A percentile compares a stretch with the other conserved stretches of the same genome.
Evolutionary conservation across 2,329 filamentous ascomycete species (phyloP).

Genomic region (Colletotrichum zoysiae): DNA sequence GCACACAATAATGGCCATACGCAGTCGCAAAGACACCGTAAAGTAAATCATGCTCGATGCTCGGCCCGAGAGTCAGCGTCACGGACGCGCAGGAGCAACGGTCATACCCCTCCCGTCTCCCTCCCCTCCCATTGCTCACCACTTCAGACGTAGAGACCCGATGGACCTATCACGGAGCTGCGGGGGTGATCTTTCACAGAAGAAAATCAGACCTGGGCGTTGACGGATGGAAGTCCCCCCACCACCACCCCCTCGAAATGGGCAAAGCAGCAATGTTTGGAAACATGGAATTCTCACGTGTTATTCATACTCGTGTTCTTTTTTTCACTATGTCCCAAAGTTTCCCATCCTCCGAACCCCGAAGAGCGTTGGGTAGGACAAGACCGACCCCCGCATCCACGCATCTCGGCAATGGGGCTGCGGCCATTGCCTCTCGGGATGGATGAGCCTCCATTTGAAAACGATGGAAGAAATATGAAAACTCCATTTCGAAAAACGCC

Average conservation of each 20-base stretch:
- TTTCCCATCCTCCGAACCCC: not conserved
- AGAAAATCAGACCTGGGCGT: not conserved
- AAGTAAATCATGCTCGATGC: too few species aligned
- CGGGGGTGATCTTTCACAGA: not conserved
- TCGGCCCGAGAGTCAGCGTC: not conserved
- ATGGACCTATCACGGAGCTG: not conserved
- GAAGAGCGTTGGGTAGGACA: not conserved
- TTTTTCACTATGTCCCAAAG: slow-evolving; percentile 2
- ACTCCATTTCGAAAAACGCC: slow-evolving; percentile 23
- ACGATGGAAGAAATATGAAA: not conserved
- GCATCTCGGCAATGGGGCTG: slow-evolving; percentile 6
- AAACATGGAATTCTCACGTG: slow-evolving; percentile 20
- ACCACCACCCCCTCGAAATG: not conserved
- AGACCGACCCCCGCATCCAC: not conserved
- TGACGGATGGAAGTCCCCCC: not conserved
- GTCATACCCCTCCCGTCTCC: not conserved
- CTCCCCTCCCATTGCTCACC: not conserved
- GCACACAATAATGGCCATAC: too few species aligned
- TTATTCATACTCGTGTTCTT: not conserved
- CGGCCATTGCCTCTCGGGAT: slow-evolving; percentile 3
- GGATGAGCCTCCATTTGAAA: not conserved
- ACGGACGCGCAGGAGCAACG: not conserved
- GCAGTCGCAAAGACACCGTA: too few species aligned
- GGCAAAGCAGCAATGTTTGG: not conserved
- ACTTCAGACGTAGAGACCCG: not conserved